These are phyloP conservation scores for Triangularia setosa DNA, from an alignment of 2,329 filamentous ascomycete species.

Conservation along the genomic window DNA sequence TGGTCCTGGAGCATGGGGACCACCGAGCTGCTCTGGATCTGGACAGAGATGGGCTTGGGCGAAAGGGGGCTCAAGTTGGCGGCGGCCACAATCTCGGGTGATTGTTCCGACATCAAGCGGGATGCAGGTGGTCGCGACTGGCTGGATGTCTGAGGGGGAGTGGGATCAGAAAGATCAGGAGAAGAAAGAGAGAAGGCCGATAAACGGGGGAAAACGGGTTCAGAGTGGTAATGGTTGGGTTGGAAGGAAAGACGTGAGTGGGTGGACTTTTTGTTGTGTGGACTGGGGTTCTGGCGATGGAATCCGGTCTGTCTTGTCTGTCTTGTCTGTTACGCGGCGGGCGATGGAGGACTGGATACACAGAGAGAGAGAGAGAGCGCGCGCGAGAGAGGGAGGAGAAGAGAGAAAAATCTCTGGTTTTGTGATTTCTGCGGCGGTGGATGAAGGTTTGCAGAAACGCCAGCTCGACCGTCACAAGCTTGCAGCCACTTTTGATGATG, in stretches of 20 bases:
- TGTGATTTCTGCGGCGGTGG: not conserved
- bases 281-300: not conserved
- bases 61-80: slow-evolving; percentile 51
- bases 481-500: not conserved
- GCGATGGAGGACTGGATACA: not conserved
- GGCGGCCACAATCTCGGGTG: slow-evolving; percentile 48
- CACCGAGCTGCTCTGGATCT: slow-evolving; percentile 44
- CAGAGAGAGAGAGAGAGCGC: not conserved
- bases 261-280: not conserved
- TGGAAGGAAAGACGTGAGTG: not conserved
- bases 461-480: not conserved
- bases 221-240: not conserved
- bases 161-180: slow-evolving; percentile 20
- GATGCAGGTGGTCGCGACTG: not conserved
- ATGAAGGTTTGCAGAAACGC: not conserved
- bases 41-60: slow-evolving; percentile 40
- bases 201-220: not conserved
- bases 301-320: not conserved
- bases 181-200: slow-evolving; percentile 37
- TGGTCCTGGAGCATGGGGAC: slow-evolving; percentile 51
- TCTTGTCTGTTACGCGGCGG: not conserved
- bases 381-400: not conserved
- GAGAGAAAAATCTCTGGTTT: not conserved
- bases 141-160: not conserved
- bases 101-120: slow-evolving; percentile 41